These are phyloP conservation scores for Inonotus obliquus DNA, from an alignment of 1,284 basidiomycete genomes.

Conservation along the genomic window DNA sequence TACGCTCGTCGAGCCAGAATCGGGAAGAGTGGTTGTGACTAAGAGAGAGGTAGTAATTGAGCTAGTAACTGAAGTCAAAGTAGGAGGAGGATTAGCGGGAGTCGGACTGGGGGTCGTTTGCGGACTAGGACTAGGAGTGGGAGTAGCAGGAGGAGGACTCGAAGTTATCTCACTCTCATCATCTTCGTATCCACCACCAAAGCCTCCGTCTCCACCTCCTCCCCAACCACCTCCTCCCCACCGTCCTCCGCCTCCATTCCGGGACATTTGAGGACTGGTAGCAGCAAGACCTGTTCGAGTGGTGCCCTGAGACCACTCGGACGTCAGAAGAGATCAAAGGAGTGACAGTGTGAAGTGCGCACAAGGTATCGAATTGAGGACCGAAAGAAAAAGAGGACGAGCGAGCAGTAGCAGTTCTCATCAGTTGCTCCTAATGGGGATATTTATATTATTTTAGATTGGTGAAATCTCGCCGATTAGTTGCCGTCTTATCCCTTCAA, in stretches of 20 bases:
- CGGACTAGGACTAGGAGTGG: background rate
- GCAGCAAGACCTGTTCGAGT: background rate
- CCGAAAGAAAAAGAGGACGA: too few species aligned
- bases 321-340: background rate
- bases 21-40: background rate
- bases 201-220: too few species aligned
- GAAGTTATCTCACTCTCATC: background rate
- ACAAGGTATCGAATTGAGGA: background rate
- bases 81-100: background rate
- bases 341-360: background rate
- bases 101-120: background rate
- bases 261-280: background rate
- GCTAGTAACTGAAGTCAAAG: background rate
- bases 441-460: too few species aligned
- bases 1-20: background rate
- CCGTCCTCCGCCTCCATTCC: background rate
- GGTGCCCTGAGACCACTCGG: background rate
- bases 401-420: too few species aligned
- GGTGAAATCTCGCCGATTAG: too few species aligned
- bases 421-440: background rate
- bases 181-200: too few species aligned
- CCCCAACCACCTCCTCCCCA: background rate
- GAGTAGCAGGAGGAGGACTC: background rate
- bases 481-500: too few species aligned
- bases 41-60: background rate